Conservation (phyloP, 176 grass and related monocot genomes). For the Raddia guianensis region DNA sequence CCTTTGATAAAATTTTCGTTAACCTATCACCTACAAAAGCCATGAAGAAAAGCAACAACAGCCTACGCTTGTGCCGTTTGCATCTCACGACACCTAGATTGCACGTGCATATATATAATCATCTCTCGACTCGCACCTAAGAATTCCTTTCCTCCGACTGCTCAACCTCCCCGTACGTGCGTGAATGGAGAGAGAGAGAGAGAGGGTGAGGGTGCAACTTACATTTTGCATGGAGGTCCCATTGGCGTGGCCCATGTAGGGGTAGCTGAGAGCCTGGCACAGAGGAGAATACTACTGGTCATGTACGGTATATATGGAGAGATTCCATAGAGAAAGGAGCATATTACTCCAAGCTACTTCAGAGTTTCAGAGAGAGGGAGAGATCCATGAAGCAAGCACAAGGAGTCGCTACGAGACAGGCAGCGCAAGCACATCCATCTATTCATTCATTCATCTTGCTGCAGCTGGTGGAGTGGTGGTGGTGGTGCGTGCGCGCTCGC, state of each 20-base stretch:
- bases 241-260: slow-evolving; percentile 74
- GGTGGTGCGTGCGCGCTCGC: slow-evolving; percentile 22
- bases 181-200: neutral
- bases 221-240: slow-evolving; percentile 62
- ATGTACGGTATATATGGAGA: neutral
- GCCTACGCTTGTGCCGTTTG: neutral
- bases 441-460: slow-evolving; percentile 18
- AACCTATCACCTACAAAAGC: slow-evolving; percentile 21
- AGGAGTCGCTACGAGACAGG: slow-evolving; percentile 43
- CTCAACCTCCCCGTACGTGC: neutral
- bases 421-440: neutral
- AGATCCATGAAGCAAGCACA: slow-evolving; percentile 42
- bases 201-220: slow-evolving; percentile 37
- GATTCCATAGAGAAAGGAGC: neutral
- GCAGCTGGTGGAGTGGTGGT: neutral
- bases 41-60: slow-evolving; percentile 15
- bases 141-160: slow-evolving; percentile 11
- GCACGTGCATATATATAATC: slow-evolving; percentile 24
- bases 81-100: neutral
- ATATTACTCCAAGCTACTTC: neutral
- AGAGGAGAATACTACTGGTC: slow-evolving; percentile 44
- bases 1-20: slow-evolving; percentile 19
- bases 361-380: slow-evolving; percentile 38
- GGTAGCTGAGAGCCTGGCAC: slow-evolving; percentile 75
- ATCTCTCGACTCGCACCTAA: slow-evolving; percentile 26